Percentiles rank a stretch among this genome's conserved stretches.
These are phyloP conservation scores for Mucuna pruriens DNA, from an alignment of 306 rosid genomes.

Conservation along the genomic window DNA sequence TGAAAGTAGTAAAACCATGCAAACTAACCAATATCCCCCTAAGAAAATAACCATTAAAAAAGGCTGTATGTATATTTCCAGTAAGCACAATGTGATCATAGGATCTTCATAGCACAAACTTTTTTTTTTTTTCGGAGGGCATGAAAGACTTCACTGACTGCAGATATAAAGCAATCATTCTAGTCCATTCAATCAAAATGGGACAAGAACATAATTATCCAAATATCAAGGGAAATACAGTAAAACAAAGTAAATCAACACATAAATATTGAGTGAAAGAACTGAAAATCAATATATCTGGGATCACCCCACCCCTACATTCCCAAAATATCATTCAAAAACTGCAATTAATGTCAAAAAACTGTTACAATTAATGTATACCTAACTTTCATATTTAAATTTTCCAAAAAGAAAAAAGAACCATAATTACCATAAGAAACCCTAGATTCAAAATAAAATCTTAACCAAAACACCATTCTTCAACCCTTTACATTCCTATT, in stretches of 20 bases:
- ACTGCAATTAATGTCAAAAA: constrained; percentile 20
- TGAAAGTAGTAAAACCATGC: constrained; percentile 27
- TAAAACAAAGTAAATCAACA: background rate
- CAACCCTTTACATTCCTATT: background rate
- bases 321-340: background rate
- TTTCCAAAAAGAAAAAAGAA: constrained; percentile 13
- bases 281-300: constrained; percentile 12
- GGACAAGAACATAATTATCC: background rate
- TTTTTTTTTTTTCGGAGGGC: background rate
- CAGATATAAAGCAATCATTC: background rate
- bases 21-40: background rate
- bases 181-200: constrained; percentile 8
- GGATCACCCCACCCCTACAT: background rate
- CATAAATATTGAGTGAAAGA: background rate
- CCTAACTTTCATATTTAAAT: constrained; percentile 6
- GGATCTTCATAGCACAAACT: background rate
- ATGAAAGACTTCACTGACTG: constrained; percentile 20
- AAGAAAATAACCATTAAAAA: background rate
- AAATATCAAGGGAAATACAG: background rate
- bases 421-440: background rate
- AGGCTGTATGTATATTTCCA: background rate
- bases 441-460: constrained; percentile 10
- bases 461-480: background rate
- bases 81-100: background rate
- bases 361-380: background rate